Evolutionary conservation across 2,329 filamentous ascomycete species (phyloP).

Genomic region (Aspergillus pseudoviridinutans): DNA sequence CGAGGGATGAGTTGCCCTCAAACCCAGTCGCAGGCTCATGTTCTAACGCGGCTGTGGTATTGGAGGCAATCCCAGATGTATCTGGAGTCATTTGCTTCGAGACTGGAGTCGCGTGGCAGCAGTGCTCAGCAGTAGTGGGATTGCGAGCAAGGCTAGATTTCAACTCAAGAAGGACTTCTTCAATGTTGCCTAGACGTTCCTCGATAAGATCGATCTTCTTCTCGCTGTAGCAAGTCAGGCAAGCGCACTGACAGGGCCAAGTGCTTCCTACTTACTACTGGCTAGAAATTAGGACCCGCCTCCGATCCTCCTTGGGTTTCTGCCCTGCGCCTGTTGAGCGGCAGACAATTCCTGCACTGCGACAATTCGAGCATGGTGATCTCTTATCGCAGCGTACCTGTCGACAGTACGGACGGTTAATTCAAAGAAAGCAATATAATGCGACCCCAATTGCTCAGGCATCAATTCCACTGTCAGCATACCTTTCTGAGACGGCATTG

Average conservation of each 20-base stretch:
- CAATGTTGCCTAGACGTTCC: conserved; percentile 47
- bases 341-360: conserved; percentile 33
- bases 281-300: conserved; percentile 39
- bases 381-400: conserved; percentile 43
- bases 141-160: conserved; percentile 11
- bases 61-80: conserved; percentile 11
- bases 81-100: conserved; percentile 11
- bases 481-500: conserved; percentile 34
- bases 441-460: not conserved
- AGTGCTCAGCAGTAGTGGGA: not conserved
- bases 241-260: not conserved
- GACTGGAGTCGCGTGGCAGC: conserved; percentile 9
- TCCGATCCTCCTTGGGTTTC: conserved; percentile 32
- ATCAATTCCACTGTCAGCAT: not conserved
- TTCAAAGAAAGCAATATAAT: not conserved
- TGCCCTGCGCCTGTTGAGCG: conserved; percentile 36
- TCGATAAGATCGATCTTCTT: conserved; percentile 53
- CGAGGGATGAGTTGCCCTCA: conserved; percentile 49
- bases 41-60: conserved; percentile 21
- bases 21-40: conserved; percentile 33
- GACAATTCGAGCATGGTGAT: conserved; percentile 40
- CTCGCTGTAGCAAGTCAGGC: conserved; percentile 36
- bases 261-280: conserved; percentile 35
- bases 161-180: conserved; percentile 31
- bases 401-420: not conserved